Evolutionary conservation across 805 yeast species (phyloP).

Genomic region (Lipomyces anomalus): DNA sequence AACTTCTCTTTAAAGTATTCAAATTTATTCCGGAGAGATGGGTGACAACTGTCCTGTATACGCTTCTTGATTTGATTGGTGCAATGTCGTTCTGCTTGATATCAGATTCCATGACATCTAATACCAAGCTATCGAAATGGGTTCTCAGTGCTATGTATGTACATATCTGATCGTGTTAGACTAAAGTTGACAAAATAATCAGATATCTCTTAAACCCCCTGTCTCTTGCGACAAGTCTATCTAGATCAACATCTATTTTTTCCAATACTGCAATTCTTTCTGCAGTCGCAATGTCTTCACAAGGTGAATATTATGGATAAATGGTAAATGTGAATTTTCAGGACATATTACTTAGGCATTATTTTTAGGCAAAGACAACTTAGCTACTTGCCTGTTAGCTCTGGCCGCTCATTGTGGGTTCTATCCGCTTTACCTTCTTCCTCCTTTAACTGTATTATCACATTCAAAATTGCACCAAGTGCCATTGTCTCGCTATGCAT

Average conservation of each 20-base stretch:
- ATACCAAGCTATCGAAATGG: slow-evolving; percentile 34
- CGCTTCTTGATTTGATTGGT: slow-evolving; percentile 53
- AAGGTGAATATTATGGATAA: background rate
- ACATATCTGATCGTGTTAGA: too few relatives aligned
- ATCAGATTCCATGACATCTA: slow-evolving; percentile 35
- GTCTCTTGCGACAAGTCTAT: slow-evolving; percentile 57
- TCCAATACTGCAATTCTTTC: slow-evolving; percentile 52
- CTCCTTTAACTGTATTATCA: slow-evolving; percentile 43
- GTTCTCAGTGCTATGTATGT: slow-evolving; percentile 47
- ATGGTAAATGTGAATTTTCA: slow-evolving; percentile 31
- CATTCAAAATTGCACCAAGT: too few relatives aligned
- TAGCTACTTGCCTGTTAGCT: slow-evolving; percentile 51
- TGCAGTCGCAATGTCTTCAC: slow-evolving; percentile 44
- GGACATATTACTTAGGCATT: background rate
- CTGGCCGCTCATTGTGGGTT: slow-evolving; percentile 58
- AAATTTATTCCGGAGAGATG: slow-evolving; percentile 27
- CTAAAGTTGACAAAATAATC: background rate
- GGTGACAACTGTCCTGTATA: slow-evolving; percentile 42
- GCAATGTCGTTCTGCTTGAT: slow-evolving; percentile 46
- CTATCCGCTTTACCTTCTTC: slow-evolving; percentile 53
- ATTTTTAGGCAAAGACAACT: background rate
- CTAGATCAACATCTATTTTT: slow-evolving; percentile 62
- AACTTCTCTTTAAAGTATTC: slow-evolving; percentile 42
- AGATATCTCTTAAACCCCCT: slow-evolving; percentile 75
- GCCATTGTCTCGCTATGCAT: too few relatives aligned